Evolutionary conservation across 192 early-diverging fungal genomes (phyloP).

Genomic region (Funneliformis geosporum): DNA sequence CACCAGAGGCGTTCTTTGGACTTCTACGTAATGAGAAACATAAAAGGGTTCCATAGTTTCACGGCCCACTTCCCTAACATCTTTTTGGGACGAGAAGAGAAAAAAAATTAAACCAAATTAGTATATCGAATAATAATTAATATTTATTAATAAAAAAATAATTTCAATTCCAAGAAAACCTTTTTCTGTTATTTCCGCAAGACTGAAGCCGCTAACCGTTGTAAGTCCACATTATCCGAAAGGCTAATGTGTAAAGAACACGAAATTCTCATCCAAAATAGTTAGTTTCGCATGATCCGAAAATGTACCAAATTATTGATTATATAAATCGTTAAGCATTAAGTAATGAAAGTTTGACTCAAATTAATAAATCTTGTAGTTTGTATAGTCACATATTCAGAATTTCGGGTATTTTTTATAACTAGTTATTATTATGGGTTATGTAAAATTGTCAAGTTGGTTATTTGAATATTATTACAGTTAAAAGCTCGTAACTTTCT

Average conservation of each 20-base stretch:
- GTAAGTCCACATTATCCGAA: constrained; percentile 81
- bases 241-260: constrained; percentile 79
- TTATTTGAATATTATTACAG: too few relatives aligned
- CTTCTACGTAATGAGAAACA: constrained; percentile 83
- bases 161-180: constrained; percentile 39
- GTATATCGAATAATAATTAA: constrained; percentile 1
- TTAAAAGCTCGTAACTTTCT: too few relatives aligned
- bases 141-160: neutral
- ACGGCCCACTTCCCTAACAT: constrained; percentile 73
- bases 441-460: too few relatives aligned
- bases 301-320: neutral
- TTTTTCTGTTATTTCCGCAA: constrained; percentile 89
- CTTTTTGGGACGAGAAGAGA: constrained; percentile 41
- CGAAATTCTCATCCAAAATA: constrained; percentile 81
- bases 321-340: neutral
- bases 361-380: too few relatives aligned
- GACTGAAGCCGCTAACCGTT: constrained; percentile 82
- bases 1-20: constrained; percentile 82
- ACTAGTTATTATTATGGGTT: too few relatives aligned
- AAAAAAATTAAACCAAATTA: constrained; percentile 4
- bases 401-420: too few relatives aligned
- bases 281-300: constrained; percentile 76
- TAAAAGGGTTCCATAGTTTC: constrained; percentile 79
- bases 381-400: too few relatives aligned
- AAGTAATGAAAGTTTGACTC: neutral